Evolutionary conservation across 306 rosid species (phyloP).

Genomic region (Mimosa bimucronata): DNA sequence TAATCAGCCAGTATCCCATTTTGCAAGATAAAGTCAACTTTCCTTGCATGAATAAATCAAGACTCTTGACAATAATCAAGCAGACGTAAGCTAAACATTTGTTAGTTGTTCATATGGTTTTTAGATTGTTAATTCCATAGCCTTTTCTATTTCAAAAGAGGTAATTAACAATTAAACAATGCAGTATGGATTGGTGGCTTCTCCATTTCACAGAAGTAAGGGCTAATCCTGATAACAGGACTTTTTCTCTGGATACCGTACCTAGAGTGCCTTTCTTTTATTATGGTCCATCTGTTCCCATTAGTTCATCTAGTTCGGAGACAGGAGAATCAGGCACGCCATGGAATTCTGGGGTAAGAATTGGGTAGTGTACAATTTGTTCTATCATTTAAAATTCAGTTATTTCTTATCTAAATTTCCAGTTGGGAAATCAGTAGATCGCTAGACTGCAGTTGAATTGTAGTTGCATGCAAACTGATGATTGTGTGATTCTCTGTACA

Average conservation of each 20-base stretch:
- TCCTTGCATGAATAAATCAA: constrained; percentile 32
- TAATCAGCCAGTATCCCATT: constrained; percentile 22
- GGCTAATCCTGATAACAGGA: background rate
- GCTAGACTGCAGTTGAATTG: constrained; percentile 10
- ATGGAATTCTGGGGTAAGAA: constrained; percentile 13
- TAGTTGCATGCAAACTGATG: background rate
- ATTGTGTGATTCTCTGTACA: constrained; percentile 3
- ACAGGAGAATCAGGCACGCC: background rate
- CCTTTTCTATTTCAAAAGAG: background rate
- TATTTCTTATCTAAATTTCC: background rate
- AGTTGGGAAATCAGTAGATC: background rate
- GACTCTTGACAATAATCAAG: constrained; percentile 36
- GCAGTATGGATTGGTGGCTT: constrained; percentile 39
- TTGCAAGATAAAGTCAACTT: constrained; percentile 34
- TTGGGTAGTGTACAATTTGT: background rate
- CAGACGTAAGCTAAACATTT: constrained; percentile 27
- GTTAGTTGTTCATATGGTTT: background rate
- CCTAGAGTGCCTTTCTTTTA: constrained; percentile 28
- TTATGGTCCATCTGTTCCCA: background rate
- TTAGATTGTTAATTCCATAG: background rate
- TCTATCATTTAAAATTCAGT: background rate
- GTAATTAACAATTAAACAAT: background rate
- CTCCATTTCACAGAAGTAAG: constrained; percentile 19
- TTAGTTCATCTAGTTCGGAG: constrained; percentile 8
- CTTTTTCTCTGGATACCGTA: constrained; percentile 16